Percentiles rank a stretch among this genome's conserved stretches.
These are phyloP conservation scores for Meripilus lineatus DNA, from an alignment of 1,284 basidiomycete species.

Conservation along the genomic window DNA sequence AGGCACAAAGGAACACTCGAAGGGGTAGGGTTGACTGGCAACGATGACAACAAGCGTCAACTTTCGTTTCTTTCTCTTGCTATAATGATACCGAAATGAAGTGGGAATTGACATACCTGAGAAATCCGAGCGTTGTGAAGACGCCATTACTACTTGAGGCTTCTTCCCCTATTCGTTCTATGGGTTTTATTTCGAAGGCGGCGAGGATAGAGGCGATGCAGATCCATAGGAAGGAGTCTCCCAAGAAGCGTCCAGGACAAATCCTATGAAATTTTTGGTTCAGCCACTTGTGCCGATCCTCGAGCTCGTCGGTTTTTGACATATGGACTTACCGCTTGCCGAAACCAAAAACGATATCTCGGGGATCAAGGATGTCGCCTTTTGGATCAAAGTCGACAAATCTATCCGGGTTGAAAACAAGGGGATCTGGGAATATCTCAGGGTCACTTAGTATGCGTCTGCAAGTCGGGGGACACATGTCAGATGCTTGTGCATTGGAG, in stretches of 20 bases:
- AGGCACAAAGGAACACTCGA: too few relatives aligned
- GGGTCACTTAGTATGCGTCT: constrained; percentile 13
- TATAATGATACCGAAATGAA: too few relatives aligned
- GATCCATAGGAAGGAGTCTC: constrained; percentile 12
- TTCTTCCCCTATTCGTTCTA: constrained; percentile 9
- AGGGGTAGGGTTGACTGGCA: too few relatives aligned
- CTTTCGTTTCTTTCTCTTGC: too few relatives aligned
- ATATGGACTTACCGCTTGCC: constrained; percentile 14
- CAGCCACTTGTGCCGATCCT: too few relatives aligned
- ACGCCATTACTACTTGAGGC: constrained; percentile 7
- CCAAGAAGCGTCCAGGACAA: constrained; percentile 16
- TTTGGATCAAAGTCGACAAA: constrained; percentile 17
- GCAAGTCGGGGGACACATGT: background rate
- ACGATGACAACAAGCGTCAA: too few relatives aligned
- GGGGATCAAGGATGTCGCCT: constrained; percentile 10
- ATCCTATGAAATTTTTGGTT: too few relatives aligned
- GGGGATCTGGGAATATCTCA: constrained; percentile 14
- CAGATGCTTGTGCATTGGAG: constrained; percentile 10
- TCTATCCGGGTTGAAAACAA: constrained; percentile 15
- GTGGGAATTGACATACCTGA: background rate
- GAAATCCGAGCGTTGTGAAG: background rate
- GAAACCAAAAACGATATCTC: constrained; percentile 15
- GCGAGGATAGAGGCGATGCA: constrained; percentile 14
- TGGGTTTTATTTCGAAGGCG: constrained; percentile 12
- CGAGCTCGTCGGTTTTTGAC: too few relatives aligned